These are phyloP conservation scores for Trichoderma sp. DNA, from an alignment of 2,329 filamentous ascomycete species.

Conservation along the genomic window DNA sequence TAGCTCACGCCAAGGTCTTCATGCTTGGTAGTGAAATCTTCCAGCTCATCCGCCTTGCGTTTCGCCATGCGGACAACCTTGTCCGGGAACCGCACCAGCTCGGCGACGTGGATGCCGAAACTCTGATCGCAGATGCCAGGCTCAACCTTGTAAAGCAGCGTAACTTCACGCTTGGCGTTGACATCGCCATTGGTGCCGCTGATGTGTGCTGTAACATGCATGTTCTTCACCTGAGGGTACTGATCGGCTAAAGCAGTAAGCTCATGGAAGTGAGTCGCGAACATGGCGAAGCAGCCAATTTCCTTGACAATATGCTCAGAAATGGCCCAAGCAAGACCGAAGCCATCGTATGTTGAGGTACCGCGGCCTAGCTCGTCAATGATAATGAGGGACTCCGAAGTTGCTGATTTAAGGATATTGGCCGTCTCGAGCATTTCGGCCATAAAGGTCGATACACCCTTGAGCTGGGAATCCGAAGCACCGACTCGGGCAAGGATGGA, in stretches of 20 bases:
- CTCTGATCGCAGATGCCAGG: conserved; percentile 95
- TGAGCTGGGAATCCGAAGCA: conserved; percentile 93
- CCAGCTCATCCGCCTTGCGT: conserved; percentile 95
- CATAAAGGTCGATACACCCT: conserved; percentile 99
- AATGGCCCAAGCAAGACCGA: conserved; percentile 98
- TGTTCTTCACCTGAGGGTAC: conserved; percentile 84
- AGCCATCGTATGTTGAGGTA: conserved; percentile 97
- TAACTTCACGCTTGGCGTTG: conserved; percentile 76
- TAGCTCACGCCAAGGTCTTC: conserved; percentile 65
- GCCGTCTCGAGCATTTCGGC: conserved; percentile 99
- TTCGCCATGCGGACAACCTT: conserved; percentile 99
- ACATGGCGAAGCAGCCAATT: conserved; percentile 91
- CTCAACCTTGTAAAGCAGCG: conserved; percentile 94
- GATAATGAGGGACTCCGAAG: conserved; percentile 93
- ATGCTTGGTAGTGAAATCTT: conserved; percentile 87
- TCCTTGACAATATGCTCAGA: conserved; percentile 96
- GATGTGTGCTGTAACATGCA: conserved; percentile 96
- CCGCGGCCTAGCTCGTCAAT: conserved; percentile 97
- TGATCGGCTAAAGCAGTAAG: conserved; percentile 87
- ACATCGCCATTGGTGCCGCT: conserved; percentile 51
- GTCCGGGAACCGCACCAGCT: conserved; percentile 91
- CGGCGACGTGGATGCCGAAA: conserved; percentile 97
- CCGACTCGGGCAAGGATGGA: conserved; percentile 95
- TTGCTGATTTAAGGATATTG: conserved; percentile 97
- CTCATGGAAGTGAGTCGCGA: conserved; percentile 98